phyloP scores from a whole-genome alignment of 2,329 filamentous ascomycete species.

The Huntiella moniliformis region DNA sequence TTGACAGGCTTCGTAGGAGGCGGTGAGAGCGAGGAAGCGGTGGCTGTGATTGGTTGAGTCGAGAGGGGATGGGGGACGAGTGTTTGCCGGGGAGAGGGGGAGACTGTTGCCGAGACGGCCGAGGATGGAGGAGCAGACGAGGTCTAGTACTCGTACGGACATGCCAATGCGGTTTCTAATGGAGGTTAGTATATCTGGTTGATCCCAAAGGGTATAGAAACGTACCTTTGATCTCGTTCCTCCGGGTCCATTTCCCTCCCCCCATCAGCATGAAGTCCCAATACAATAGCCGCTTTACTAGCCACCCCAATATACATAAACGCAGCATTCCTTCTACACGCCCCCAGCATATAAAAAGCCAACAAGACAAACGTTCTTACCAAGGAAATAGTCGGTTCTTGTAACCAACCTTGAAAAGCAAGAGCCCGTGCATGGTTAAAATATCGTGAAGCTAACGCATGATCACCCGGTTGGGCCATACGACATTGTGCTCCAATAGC shows the following conservation, averaged over 20 bases:
- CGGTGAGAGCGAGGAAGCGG: slow-evolving; percentile 5
- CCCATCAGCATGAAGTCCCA: slow-evolving; percentile 27
- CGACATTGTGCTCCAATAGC: slow-evolving; percentile 31
- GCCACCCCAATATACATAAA: slow-evolving; percentile 40
- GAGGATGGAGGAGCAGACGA: slow-evolving; percentile 12
- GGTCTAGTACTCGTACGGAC: slow-evolving; percentile 12
- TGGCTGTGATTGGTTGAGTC: slow-evolving; percentile 1
- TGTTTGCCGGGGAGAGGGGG: not conserved
- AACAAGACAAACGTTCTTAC: slow-evolving; percentile 31
- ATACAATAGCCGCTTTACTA: slow-evolving; percentile 29
- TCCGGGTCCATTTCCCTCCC: slow-evolving; percentile 3
- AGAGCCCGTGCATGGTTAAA: slow-evolving; percentile 27
- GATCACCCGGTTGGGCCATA: slow-evolving; percentile 16
- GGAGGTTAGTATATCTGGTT: slow-evolving; percentile 10
- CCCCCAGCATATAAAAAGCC: slow-evolving; percentile 37
- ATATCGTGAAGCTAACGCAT: slow-evolving; percentile 13
- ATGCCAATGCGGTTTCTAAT: slow-evolving; percentile 14
- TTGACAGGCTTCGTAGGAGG: slow-evolving; percentile 9
- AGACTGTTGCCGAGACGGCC: slow-evolving; percentile 10
- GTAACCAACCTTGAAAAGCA: slow-evolving; percentile 29
- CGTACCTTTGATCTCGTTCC: slow-evolving; percentile 10
- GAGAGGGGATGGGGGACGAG: not conserved
- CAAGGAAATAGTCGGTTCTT: slow-evolving; percentile 30
- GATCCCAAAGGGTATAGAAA: not conserved
- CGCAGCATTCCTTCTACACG: slow-evolving; percentile 34